A percentile compares a stretch with the other conserved stretches of the same genome.
These are phyloP conservation scores for Tanacetum coccineum DNA, from an alignment of 129 eudicot genomes.

Conservation along the genomic window DNA sequence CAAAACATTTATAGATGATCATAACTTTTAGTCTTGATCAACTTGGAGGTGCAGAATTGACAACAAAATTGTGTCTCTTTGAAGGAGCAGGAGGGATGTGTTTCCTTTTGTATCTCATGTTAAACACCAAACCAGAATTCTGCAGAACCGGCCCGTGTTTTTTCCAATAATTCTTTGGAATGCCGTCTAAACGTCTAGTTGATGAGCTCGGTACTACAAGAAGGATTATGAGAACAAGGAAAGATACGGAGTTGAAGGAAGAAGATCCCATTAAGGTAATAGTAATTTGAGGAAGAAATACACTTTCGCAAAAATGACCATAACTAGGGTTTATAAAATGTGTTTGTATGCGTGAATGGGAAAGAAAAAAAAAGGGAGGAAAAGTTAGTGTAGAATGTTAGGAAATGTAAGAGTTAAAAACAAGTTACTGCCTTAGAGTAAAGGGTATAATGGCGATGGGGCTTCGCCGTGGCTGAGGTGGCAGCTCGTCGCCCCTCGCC, in stretches of 20 bases:
- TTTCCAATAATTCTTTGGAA: slow-evolving; percentile 2
- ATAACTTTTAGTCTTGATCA: slow-evolving; percentile 6
- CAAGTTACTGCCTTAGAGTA: neutral
- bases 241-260: neutral
- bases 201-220: slow-evolving; percentile 1
- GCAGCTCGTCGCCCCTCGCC: no score
- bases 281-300: neutral
- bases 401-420: slow-evolving; percentile 18
- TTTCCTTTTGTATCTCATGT: slow-evolving; percentile 18
- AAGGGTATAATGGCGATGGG: no score
- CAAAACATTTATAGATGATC: neutral
- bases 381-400: slow-evolving; percentile 17
- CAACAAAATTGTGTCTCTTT: slow-evolving; percentile 25
- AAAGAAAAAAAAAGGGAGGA: slow-evolving; percentile 4
- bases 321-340: slow-evolving; percentile 10
- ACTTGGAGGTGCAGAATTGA: slow-evolving; percentile 15
- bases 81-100: slow-evolving; percentile 24
- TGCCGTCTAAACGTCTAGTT: neutral
- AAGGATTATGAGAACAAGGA: slow-evolving; percentile 7
- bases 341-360: neutral
- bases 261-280: slow-evolving; percentile 16
- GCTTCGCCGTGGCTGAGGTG: no score
- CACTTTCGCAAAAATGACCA: neutral
- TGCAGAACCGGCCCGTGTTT: neutral
- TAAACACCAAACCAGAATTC: slow-evolving; percentile 6